A percentile compares a stretch with the other conserved stretches of the same genome.
Evolutionary conservation across 2,329 filamentous ascomycete genomes (phyloP).

Genomic region (Colletotrichum sublineola): DNA sequence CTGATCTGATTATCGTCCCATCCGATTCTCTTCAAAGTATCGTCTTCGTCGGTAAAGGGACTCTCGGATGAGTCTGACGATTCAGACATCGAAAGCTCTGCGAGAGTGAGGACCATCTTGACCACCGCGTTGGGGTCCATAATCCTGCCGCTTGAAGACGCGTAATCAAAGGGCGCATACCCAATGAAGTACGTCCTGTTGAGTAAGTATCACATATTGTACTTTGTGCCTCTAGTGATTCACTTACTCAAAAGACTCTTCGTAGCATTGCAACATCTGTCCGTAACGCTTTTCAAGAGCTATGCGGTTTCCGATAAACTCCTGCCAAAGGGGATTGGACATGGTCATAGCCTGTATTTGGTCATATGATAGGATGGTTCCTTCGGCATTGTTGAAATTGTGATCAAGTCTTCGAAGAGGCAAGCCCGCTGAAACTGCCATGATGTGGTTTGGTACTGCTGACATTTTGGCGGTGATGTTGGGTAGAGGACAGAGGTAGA

Average conservation of each 20-base stretch:
- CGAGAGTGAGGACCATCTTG: slow-evolving; percentile 44
- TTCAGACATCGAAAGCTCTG: slow-evolving; percentile 36
- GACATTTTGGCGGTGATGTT: not conserved
- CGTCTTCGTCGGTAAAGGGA: slow-evolving; percentile 39
- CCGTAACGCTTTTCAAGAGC: slow-evolving; percentile 45
- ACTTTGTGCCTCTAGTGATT: rapidly evolving
- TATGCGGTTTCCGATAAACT: slow-evolving; percentile 44
- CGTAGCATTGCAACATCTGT: slow-evolving; percentile 44
- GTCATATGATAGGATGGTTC: slow-evolving; percentile 44
- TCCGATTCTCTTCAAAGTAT: slow-evolving; percentile 42
- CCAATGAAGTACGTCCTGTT: slow-evolving; percentile 43
- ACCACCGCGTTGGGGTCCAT: slow-evolving; percentile 44
- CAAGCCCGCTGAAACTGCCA: slow-evolving; percentile 10
- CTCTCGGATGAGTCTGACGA: slow-evolving; percentile 42
- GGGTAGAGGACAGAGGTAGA: no score
- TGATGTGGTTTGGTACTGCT: not conserved
- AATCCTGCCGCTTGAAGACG: slow-evolving; percentile 39
- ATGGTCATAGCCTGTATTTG: slow-evolving; percentile 43
- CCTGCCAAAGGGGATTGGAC: slow-evolving; percentile 44
- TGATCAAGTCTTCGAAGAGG: slow-evolving; percentile 42
- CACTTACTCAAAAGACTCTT: slow-evolving; percentile 40
- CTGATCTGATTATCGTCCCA: slow-evolving; percentile 45
- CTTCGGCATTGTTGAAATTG: slow-evolving; percentile 46
- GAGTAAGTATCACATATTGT: rapidly evolving
- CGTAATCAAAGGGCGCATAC: slow-evolving; percentile 45